Evolutionary conservation across 139 green algal species (phyloP).

Genomic region (Ulvella scutata): DNA sequence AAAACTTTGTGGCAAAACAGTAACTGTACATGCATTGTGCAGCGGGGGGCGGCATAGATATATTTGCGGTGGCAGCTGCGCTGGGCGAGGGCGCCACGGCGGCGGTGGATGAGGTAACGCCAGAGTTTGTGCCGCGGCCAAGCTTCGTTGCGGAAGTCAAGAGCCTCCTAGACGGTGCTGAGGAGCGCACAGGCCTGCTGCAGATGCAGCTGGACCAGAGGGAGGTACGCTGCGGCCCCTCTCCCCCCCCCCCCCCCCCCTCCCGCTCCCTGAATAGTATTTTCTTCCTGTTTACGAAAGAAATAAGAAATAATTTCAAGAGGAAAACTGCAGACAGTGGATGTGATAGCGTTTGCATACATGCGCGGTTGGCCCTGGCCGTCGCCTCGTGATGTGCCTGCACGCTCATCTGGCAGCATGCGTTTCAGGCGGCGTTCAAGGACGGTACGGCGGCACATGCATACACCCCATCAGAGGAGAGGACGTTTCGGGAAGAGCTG

Average conservation of each 20-base stretch:
- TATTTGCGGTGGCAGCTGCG: constrained; percentile 4
- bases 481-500: background rate
- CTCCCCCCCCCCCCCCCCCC: background rate
- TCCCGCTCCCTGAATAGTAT: background rate
- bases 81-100: background rate
- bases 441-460: background rate
- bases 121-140: background rate
- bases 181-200: background rate
- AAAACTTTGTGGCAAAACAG: background rate
- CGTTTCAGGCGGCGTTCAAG: background rate
- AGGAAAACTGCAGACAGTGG: background rate
- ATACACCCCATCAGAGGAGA: background rate
- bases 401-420: background rate
- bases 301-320: background rate
- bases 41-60: constrained; percentile 1
- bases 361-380: background rate
- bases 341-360: background rate
- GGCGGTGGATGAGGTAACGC: background rate
- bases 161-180: background rate
- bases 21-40: background rate
- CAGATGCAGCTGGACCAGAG: background rate
- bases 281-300: background rate
- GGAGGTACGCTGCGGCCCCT: background rate
- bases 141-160: constrained; percentile 11
- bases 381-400: background rate